These are phyloP conservation scores for Saprolegnia diclina DNA, from an alignment of 352 stramenopile genomes.

Conservation along the genomic window DNA sequence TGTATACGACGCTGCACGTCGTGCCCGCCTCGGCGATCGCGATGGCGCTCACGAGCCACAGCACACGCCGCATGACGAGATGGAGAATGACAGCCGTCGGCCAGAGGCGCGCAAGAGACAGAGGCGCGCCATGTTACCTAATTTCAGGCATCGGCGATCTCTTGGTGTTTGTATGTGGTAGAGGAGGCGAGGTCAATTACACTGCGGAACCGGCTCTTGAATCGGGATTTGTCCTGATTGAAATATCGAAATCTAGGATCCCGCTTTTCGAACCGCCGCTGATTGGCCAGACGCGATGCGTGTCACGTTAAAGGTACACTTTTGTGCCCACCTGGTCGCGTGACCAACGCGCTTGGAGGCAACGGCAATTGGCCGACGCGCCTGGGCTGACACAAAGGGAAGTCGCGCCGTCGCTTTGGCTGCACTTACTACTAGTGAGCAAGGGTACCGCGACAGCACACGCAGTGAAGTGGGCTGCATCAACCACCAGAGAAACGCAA, in stretches of 20 bases:
- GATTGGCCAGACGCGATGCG: background rate
- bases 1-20: background rate
- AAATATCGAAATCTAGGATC: background rate
- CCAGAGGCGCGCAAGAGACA: background rate
- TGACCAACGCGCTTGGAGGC: too few relatives aligned
- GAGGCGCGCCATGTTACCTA: background rate
- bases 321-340: background rate
- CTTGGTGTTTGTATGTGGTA: background rate
- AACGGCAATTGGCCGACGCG: too few relatives aligned
- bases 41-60: background rate
- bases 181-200: background rate
- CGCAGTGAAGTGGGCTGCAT: too few relatives aligned
- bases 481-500: too few relatives aligned
- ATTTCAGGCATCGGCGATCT: background rate
- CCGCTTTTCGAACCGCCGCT: background rate
- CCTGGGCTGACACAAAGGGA: too few relatives aligned
- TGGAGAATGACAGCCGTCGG: background rate
- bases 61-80: background rate
- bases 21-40: background rate
- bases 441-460: too few relatives aligned
- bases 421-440: too few relatives aligned
- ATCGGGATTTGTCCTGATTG: background rate
- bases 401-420: too few relatives aligned
- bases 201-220: background rate
- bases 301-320: background rate